Conservation (phyloP, 176 grass and related monocot species). For the Triticum monococcum region DNA sequence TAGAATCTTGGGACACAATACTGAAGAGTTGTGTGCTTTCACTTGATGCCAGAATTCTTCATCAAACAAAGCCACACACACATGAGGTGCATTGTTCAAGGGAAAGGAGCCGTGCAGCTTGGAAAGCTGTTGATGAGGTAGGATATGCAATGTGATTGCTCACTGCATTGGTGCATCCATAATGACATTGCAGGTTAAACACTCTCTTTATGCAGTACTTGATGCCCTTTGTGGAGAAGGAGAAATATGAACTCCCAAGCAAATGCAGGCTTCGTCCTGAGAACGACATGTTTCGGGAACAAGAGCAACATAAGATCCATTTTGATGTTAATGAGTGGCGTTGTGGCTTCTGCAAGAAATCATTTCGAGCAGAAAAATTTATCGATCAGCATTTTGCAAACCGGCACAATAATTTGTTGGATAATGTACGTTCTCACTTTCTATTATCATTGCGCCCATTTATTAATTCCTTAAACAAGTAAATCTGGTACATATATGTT, state of each 20-base stretch:
- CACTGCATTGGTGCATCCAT: conserved; percentile 11
- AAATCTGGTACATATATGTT: conserved; percentile 1
- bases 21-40: conserved; percentile 9
- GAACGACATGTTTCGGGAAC: conserved; percentile 95
- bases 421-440: conserved; percentile 55
- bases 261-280: conserved; percentile 75
- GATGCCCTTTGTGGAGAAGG: conserved; percentile 90
- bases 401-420: conserved; percentile 73
- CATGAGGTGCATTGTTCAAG: conserved; percentile 87
- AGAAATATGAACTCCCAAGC: conserved; percentile 74
- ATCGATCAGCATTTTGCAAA: conserved; percentile 96
- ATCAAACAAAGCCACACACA: conserved; percentile 57
- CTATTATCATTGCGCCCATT: neutral
- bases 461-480: neutral
- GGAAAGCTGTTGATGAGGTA: conserved; percentile 90
- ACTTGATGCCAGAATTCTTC: conserved; percentile 58
- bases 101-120: conserved; percentile 83
- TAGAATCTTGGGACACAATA: conserved; percentile 23
- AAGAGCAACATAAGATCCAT: conserved; percentile 91
- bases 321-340: conserved; percentile 89
- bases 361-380: conserved; percentile 92
- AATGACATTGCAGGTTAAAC: conserved; percentile 11
- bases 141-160: conserved; percentile 17
- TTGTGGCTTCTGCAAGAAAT: conserved; percentile 95
- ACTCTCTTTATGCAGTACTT: conserved; percentile 68